These are phyloP conservation scores for Talaromyces sp. DNA, from an alignment of 2,329 filamentous ascomycete species.

Conservation along the genomic window DNA sequence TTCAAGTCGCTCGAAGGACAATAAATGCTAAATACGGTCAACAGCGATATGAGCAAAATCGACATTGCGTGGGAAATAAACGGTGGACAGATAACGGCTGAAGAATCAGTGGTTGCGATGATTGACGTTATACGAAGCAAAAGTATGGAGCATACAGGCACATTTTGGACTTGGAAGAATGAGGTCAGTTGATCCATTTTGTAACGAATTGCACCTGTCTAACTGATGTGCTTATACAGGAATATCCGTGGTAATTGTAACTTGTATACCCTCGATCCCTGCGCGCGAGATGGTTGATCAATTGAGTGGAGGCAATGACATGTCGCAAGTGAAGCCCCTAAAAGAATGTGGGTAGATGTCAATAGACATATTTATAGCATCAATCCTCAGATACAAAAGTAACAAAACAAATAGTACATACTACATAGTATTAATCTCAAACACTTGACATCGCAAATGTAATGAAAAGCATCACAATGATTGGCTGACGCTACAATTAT, in stretches of 20 bases:
- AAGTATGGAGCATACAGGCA: constrained; percentile 48
- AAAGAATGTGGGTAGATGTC: background rate
- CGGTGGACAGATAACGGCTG: constrained; percentile 47
- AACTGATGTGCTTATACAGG: background rate
- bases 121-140: constrained; percentile 51
- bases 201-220: background rate
- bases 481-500: background rate
- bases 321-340: no score
- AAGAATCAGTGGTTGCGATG: constrained; percentile 51
- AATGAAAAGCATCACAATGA: background rate
- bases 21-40: background rate
- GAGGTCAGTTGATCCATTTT: constrained; percentile 35
- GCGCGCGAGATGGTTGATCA: no score
- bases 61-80: constrained; percentile 51
- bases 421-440: constrained; percentile 1
- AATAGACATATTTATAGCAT: background rate
- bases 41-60: constrained; percentile 53
- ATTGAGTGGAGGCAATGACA: no score
- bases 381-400: no score
- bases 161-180: constrained; percentile 56
- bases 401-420: no score
- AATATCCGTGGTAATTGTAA: constrained; percentile 13
- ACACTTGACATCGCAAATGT: background rate
- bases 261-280: background rate
- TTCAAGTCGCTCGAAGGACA: background rate